Percentiles rank a stretch among this genome's conserved stretches.
Conservation (phyloP, 2,329 filamentous ascomycete genomes). For the Ascocoryne sarcoides region DNA sequence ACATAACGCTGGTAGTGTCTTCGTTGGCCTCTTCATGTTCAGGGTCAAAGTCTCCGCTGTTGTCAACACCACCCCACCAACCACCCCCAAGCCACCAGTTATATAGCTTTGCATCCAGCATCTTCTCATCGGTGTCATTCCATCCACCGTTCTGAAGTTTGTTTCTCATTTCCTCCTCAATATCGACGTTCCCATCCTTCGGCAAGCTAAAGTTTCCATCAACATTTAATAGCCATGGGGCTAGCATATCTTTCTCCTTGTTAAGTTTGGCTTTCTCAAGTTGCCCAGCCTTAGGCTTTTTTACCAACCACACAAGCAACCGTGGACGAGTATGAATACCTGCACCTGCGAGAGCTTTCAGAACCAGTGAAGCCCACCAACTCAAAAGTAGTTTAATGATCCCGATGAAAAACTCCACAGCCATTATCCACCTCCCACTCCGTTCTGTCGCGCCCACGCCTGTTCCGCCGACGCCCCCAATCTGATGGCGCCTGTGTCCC, state of each 20-base stretch:
- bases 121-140: constrained; percentile 47
- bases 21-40: constrained; percentile 46
- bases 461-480: constrained; percentile 36
- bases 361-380: constrained; percentile 22
- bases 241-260: constrained; percentile 23
- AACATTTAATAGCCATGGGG: constrained; percentile 39
- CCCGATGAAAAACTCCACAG: constrained; percentile 64
- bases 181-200: constrained; percentile 59
- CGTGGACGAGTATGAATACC: constrained; percentile 54
- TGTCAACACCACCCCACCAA: constrained; percentile 76
- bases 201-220: constrained; percentile 48
- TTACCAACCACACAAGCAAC: constrained; percentile 44
- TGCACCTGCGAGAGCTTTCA: constrained; percentile 42
- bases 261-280: constrained; percentile 9
- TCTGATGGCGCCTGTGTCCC: constrained; percentile 29
- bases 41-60: constrained; percentile 68
- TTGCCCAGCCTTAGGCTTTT: constrained; percentile 21
- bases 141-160: constrained; percentile 37
- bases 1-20: constrained; percentile 76
- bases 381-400: constrained; percentile 59
- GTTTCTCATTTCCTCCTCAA: constrained; percentile 67
- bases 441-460: constrained; percentile 75
- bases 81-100: constrained; percentile 76
- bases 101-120: constrained; percentile 68
- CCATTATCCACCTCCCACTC: constrained; percentile 70